A percentile compares a stretch with the other conserved stretches of the same genome.
Conservation (phyloP, 805 yeast genomes). For the Deakozyma indianensis region DNA sequence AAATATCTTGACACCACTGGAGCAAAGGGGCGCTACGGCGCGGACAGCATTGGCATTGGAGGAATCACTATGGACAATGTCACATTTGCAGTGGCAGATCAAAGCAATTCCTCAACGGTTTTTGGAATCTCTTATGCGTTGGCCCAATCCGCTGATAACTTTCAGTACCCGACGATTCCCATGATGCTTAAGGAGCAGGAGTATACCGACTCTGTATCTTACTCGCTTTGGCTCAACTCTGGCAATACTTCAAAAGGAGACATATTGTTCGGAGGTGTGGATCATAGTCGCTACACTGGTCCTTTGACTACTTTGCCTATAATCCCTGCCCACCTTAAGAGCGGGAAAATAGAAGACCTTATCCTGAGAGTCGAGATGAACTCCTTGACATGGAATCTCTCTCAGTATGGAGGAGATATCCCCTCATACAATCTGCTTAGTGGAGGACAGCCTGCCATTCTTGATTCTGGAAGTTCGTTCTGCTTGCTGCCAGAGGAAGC, state of each 20-base stretch:
- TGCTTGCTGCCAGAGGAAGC: conserved; percentile 28
- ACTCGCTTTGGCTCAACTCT: conserved; percentile 30
- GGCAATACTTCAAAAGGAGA: conserved; percentile 19
- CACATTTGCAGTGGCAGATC: conserved; percentile 56
- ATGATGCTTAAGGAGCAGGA: conserved; percentile 25
- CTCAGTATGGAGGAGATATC: neutral
- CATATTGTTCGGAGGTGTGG: conserved; percentile 29
- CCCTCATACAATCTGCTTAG: neutral
- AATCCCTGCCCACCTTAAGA: neutral
- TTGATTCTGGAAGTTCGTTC: conserved; percentile 43
- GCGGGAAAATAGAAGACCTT: neutral
- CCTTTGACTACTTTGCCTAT: conserved; percentile 14
- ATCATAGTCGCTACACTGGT: conserved; percentile 26
- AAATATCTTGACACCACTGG: conserved; percentile 30
- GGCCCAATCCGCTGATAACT: neutral
- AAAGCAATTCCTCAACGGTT: conserved; percentile 31
- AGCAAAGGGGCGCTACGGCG: conserved; percentile 38
- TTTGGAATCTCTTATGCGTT: neutral
- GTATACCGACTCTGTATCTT: conserved; percentile 25
- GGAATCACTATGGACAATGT: conserved; percentile 31
- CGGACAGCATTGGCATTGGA: conserved; percentile 38
- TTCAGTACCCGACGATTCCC: conserved; percentile 20
- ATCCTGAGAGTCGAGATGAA: conserved; percentile 1
- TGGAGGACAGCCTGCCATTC: conserved; percentile 21
- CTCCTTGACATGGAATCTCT: neutral